These are phyloP conservation scores for Mortierella sp. DNA, from an alignment of 371 early-diverging fungal genomes.

Conservation along the genomic window DNA sequence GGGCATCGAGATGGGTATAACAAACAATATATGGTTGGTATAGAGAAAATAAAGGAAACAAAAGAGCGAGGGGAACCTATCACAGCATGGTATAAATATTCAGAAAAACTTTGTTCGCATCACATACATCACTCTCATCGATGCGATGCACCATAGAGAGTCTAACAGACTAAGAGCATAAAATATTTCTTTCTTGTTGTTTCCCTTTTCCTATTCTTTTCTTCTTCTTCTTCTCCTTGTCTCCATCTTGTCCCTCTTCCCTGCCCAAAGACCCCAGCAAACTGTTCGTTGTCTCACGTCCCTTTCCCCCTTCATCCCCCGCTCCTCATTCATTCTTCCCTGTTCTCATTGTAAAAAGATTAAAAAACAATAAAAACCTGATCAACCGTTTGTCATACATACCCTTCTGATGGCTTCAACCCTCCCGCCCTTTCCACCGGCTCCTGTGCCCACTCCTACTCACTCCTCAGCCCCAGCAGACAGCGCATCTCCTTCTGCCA, in stretches of 20 bases:
- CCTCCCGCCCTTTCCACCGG: conserved; percentile 5
- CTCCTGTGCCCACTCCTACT: neutral
- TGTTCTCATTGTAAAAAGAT: neutral
- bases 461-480: neutral
- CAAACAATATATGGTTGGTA: too few species aligned
- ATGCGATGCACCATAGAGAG: too few species aligned
- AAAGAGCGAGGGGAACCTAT: too few species aligned
- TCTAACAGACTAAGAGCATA: too few species aligned
- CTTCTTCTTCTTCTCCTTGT: conserved; percentile 3
- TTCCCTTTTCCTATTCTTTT: neutral
- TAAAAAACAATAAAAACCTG: conserved; percentile 1
- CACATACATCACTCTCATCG: too few species aligned
- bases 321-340: neutral
- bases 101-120: too few species aligned
- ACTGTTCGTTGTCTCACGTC: too few species aligned
- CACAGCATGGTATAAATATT: too few species aligned
- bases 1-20: too few species aligned
- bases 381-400: neutral
- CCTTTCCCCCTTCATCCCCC: neutral
- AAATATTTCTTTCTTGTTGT: too few species aligned
- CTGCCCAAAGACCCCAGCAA: neutral
- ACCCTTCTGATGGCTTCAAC: conserved; percentile 7
- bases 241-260: conserved; percentile 1
- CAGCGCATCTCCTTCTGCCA: neutral
- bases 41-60: too few species aligned